Evolutionary conservation across 2,329 filamentous ascomycete species (phyloP).

Genomic region (Cryoendolithus antarcticus): DNA sequence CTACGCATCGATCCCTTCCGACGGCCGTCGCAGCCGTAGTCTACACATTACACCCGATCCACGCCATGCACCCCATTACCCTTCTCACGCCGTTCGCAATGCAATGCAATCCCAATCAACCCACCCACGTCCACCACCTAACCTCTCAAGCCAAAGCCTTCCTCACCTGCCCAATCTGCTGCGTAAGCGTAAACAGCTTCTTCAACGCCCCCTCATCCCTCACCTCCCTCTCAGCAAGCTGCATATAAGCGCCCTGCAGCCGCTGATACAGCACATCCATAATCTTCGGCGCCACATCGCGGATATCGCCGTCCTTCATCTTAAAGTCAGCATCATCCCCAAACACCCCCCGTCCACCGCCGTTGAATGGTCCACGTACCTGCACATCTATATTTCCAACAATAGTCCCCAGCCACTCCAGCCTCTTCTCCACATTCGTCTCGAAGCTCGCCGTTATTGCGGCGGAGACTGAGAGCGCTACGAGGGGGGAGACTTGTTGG

Average conservation of each 20-base stretch:
- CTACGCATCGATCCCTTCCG: too few species aligned
- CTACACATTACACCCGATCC: too few species aligned
- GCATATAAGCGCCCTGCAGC: conserved; percentile 45
- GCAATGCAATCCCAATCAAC: too few species aligned
- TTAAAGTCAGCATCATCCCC: not conserved
- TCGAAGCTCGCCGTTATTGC: conserved; percentile 47
- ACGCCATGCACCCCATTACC: too few species aligned
- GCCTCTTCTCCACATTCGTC: conserved; percentile 40
- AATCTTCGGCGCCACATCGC: conserved; percentile 45
- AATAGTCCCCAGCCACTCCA: conserved; percentile 47
- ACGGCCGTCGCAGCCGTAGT: too few species aligned
- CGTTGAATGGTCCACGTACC: too few species aligned
- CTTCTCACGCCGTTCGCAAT: too few species aligned
- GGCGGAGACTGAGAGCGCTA: conserved; percentile 48
- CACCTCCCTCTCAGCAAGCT: conserved; percentile 39
- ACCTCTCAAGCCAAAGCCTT: not conserved
- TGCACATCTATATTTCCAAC: conserved; percentile 41
- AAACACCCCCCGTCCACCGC: too few species aligned
- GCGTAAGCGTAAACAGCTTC: conserved; percentile 17
- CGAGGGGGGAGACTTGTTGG: conserved; percentile 41
- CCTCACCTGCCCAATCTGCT: conserved; percentile 17
- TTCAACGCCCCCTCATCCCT: conserved; percentile 33
- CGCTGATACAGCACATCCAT: conserved; percentile 48
- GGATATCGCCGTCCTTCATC: conserved; percentile 32
- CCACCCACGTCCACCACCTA: too few species aligned